A percentile compares a stretch with the other conserved stretches of the same genome.
phyloP scores from a whole-genome alignment of 2,329 filamentous ascomycete genomes.

The Rugonectria rugulosa region DNA sequence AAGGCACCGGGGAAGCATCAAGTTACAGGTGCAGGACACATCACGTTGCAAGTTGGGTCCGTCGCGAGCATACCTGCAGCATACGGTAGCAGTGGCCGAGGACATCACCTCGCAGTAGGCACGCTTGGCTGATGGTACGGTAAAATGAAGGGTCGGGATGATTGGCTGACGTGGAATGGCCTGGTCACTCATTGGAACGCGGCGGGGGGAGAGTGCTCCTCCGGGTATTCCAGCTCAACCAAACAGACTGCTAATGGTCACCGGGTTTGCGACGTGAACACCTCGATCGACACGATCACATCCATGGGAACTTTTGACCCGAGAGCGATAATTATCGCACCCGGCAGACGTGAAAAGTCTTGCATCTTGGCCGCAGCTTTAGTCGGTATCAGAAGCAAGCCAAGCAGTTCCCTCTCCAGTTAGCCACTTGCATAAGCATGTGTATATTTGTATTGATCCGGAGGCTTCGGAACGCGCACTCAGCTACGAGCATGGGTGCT shows the following conservation, averaged over 20 bases:
- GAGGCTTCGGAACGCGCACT: no score
- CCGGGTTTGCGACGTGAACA: slow-evolving; percentile 6
- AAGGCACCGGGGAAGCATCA: slow-evolving; percentile 35
- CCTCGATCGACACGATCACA: slow-evolving; percentile 4
- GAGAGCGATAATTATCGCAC: slow-evolving; percentile 5
- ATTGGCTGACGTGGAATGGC: slow-evolving; percentile 1
- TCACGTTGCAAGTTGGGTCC: slow-evolving; percentile 23
- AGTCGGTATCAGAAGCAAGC: no score
- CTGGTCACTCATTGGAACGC: slow-evolving; percentile 11
- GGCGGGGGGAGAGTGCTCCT: slow-evolving; percentile 12
- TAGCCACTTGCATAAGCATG: no score
- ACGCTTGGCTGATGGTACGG: slow-evolving; percentile 1
- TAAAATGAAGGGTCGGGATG: background rate
- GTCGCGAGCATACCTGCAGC: slow-evolving; percentile 11
- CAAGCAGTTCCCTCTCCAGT: no score
- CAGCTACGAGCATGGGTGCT: no score
- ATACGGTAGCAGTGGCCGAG: background rate
- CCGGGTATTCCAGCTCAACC: background rate
- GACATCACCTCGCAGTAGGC: background rate
- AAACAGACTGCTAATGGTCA: background rate
- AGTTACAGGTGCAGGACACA: slow-evolving; percentile 33
- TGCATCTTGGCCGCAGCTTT: slow-evolving; percentile 8
- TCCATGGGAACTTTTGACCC: background rate
- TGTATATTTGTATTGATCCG: no score
- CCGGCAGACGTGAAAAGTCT: background rate